Conservation (phyloP, 2,329 filamentous ascomycete genomes). For the Elsinoe perseae region DNA sequence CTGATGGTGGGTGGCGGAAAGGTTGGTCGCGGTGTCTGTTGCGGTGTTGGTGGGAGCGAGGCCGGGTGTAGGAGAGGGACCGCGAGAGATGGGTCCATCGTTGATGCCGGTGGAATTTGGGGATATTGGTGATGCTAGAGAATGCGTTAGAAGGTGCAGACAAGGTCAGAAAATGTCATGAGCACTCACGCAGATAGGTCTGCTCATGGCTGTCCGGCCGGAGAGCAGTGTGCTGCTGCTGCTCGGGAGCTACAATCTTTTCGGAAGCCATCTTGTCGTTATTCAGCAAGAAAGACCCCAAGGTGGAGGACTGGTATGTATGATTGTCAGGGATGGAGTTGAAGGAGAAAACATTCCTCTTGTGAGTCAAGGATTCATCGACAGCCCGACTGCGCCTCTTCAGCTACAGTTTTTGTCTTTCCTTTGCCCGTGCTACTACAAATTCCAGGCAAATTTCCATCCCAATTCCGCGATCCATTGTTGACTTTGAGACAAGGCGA, state of each 20-base stretch:
- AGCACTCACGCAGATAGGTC: background rate
- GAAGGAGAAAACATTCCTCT: background rate
- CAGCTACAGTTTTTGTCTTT: background rate
- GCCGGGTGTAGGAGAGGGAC: background rate
- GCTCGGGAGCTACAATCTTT: slow-evolving; percentile 7
- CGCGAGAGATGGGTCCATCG: background rate
- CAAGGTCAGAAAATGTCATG: background rate
- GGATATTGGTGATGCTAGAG: slow-evolving; percentile 7
- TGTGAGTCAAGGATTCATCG: background rate
- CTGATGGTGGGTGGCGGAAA: background rate
- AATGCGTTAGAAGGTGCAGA: background rate
- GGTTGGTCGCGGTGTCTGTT: background rate
- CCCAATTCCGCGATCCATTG: background rate
- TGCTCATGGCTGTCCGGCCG: background rate
- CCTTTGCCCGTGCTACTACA: background rate
- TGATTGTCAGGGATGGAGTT: background rate
- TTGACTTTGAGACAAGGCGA: slow-evolving; percentile 1
- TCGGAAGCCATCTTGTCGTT: background rate
- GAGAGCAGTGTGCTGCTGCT: background rate
- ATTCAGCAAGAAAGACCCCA: background rate
- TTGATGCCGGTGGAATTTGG: slow-evolving; percentile 5
- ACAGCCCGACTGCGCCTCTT: slow-evolving; percentile 3
- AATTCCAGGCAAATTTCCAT: slow-evolving; percentile 3
- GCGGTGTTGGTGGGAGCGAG: too few relatives aligned
- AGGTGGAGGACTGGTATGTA: background rate